Percentiles rank a stretch among this genome's conserved stretches.
Conservation (phyloP, 768 basidiomycete species). For the Termitomyces sp. region DNA sequence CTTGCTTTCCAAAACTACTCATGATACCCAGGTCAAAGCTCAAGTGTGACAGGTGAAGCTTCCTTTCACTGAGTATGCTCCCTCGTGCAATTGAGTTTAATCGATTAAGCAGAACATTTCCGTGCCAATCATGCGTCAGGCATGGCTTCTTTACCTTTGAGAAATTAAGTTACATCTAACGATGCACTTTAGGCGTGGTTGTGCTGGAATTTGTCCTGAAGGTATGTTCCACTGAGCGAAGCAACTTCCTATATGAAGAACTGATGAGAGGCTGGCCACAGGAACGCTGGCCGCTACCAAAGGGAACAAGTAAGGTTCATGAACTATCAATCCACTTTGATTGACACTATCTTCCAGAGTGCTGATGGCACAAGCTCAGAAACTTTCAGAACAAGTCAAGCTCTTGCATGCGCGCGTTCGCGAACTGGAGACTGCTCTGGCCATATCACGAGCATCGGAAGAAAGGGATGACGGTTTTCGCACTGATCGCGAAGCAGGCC, state of each 20-base stretch:
- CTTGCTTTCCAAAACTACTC: background rate
- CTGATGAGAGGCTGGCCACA: conserved; percentile 3
- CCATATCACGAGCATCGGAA: conserved; percentile 12
- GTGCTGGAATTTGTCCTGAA: conserved; percentile 46
- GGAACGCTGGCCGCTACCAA: conserved; percentile 50
- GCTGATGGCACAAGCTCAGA: conserved; percentile 45
- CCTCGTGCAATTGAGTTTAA: background rate
- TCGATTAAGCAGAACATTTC: conserved; percentile 34
- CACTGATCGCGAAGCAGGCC: conserved; percentile 13
- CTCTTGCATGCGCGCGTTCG: conserved; percentile 33
- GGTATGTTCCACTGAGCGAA: conserved; percentile 21
- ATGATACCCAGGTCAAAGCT: conserved; percentile 38
- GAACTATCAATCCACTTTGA: background rate
- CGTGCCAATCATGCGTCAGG: conserved; percentile 50
- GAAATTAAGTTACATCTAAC: background rate
- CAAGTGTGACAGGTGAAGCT: conserved; percentile 41
- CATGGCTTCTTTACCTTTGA: background rate
- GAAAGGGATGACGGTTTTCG: background rate
- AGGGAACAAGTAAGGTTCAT: conserved; percentile 42
- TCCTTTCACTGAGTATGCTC: background rate
- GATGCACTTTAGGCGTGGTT: conserved; percentile 34
- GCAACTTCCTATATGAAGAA: background rate
- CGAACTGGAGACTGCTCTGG: conserved; percentile 40
- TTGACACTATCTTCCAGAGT: conserved; percentile 27
- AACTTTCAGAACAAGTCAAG: conserved; percentile 42